Conservation (phyloP, 257 asterid species). For the Nicotiana knightiana region DNA sequence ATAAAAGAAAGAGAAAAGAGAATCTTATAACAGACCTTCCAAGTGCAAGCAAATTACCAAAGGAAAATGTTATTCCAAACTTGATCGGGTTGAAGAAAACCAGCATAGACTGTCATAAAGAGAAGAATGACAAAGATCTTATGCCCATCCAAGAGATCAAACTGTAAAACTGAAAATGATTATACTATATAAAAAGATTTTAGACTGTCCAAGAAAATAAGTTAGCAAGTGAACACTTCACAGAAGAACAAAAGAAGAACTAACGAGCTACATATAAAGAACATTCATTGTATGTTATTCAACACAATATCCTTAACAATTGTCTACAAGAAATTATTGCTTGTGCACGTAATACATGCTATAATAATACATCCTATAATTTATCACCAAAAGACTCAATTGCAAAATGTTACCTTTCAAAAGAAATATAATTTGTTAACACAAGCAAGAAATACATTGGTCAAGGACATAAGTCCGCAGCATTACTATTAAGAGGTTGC, state of each 20-base stretch:
- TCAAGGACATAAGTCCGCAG: not conserved
- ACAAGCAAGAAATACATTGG: not conserved
- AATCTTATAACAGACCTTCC: conserved; percentile 63
- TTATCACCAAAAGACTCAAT: not conserved
- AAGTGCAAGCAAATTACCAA: conserved; percentile 95
- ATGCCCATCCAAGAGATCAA: not conserved
- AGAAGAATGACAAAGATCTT: conserved; percentile 5
- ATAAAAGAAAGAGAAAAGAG: not conserved
- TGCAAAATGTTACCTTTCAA: not conserved
- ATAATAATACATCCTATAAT: not conserved
- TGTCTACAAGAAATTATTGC: not conserved
- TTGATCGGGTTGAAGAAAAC: conserved; percentile 96
- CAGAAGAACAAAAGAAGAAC: not conserved
- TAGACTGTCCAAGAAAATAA: not conserved
- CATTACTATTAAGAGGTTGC: not conserved
- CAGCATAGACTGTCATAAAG: conserved; percentile 72
- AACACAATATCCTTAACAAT: not conserved
- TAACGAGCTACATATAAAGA: not conserved
- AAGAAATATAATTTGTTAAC: not conserved
- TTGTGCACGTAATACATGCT: not conserved
- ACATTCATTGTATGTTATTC: not conserved
- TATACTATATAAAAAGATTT: not conserved
- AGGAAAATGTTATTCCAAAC: conserved; percentile 92
- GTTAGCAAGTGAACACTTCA: not conserved
- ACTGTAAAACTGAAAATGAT: not conserved